These are phyloP conservation scores for Lecanoromycetidae sp. DNA, from an alignment of 2,329 filamentous ascomycete species.

Conservation along the genomic window DNA sequence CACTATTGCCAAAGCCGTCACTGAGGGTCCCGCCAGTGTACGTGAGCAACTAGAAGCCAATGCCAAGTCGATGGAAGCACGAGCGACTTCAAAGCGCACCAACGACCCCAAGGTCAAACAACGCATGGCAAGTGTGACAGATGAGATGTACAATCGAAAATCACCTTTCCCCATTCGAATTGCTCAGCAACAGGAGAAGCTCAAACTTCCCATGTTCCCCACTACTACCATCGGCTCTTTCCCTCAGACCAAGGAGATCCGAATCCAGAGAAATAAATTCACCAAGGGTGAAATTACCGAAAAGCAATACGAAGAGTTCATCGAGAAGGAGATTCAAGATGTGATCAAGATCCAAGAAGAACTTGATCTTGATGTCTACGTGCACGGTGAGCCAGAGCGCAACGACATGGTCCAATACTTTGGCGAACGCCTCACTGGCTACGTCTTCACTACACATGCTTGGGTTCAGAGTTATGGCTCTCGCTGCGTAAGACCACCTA, in stretches of 20 bases:
- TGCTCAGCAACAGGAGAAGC: conserved; percentile 75
- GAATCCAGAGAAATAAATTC: conserved; percentile 92
- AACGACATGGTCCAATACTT: conserved; percentile 99
- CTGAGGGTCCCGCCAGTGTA: conserved; percentile 77
- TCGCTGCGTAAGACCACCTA: conserved; percentile 93
- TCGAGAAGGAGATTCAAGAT: conserved; percentile 94
- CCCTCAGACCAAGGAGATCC: conserved; percentile 98
- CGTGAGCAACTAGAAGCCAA: conserved; percentile 88
- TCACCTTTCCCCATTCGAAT: conserved; percentile 78
- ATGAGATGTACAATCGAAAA: conserved; percentile 82
- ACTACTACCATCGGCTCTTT: conserved; percentile 99
- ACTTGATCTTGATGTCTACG: conserved; percentile 90
- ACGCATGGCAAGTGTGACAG: conserved; percentile 75
- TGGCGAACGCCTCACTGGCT: conserved; percentile 90
- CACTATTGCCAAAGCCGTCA: conserved; percentile 92
- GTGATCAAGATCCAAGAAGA: conserved; percentile 96
- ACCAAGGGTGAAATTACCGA: conserved; percentile 95
- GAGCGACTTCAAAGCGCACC: conserved; percentile 83
- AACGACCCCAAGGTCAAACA: conserved; percentile 98
- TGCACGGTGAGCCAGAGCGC: conserved; percentile 98
- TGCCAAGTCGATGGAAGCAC: conserved; percentile 82
- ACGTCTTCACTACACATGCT: conserved; percentile 96
- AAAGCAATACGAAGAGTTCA: conserved; percentile 94
- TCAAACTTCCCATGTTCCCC: conserved; percentile 92
- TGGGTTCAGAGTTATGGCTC: conserved; percentile 99